Conservation (phyloP, 352 stramenopile genomes). For the Phytophthora sp. region DNA sequence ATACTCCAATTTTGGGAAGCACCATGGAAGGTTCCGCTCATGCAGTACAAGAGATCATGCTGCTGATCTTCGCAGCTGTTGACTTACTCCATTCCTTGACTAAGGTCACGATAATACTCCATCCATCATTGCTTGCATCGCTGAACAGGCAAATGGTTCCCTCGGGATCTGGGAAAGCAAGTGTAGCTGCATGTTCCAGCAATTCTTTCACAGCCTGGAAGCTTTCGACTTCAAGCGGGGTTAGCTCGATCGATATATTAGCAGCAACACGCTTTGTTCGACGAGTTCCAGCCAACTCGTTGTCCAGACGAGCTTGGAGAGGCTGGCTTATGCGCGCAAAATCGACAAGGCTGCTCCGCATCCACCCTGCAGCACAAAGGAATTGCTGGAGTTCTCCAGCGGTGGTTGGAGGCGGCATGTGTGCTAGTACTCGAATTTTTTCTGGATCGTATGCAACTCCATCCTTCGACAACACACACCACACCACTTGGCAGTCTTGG, state of each 20-base stretch:
- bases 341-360: neutral
- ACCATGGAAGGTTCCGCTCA: constrained; percentile 4
- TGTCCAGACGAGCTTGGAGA: constrained; percentile 1
- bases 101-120: neutral
- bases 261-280: neutral
- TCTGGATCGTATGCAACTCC: too few species aligned
- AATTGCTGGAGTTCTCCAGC: constrained; percentile 6
- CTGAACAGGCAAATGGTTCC: neutral
- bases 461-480: too few species aligned
- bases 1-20: neutral
- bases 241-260: neutral
- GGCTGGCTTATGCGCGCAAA: neutral
- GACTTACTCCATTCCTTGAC: neutral
- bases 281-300: neutral
- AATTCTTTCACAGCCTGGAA: neutral
- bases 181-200: neutral
- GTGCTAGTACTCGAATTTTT: too few species aligned
- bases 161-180: neutral
- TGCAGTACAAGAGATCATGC: neutral
- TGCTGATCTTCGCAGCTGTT: neutral
- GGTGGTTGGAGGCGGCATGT: neutral
- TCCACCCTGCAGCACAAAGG: constrained; percentile 1
- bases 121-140: constrained; percentile 1
- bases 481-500: too few species aligned
- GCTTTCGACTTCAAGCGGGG: neutral